Conservation (phyloP, 108 stramenopile species). For the Conticribra guillardii region DNA sequence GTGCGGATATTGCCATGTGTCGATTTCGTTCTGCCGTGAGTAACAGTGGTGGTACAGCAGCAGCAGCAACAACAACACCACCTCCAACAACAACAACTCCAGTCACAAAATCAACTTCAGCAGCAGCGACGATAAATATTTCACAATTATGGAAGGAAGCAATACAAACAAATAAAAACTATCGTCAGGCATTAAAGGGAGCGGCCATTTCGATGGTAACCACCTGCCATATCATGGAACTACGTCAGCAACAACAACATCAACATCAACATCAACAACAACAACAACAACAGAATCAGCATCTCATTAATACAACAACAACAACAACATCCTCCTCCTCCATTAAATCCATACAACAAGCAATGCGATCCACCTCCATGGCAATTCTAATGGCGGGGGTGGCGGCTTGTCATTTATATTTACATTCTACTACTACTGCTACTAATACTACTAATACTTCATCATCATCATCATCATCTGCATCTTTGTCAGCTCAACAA, state of each 20-base stretch:
- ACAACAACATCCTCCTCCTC: background rate
- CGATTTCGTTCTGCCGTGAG: slow-evolving; percentile 37
- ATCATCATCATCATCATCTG: too few species aligned
- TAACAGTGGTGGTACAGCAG: too few species aligned
- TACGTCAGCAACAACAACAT: background rate
- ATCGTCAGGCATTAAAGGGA: slow-evolving; percentile 23
- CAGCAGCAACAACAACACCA: too few species aligned
- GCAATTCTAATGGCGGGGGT: slow-evolving; percentile 46
- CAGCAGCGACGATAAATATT: too few species aligned
- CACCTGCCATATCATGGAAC: slow-evolving; percentile 2
- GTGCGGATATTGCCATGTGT: slow-evolving; percentile 50
- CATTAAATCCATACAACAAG: slow-evolving; percentile 5
- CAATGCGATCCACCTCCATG: slow-evolving; percentile 33
- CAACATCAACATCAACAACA: background rate
- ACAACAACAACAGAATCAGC: too few species aligned
- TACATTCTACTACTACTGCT: too few species aligned
- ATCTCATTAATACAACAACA: background rate
- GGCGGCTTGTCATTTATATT: slow-evolving; percentile 34
- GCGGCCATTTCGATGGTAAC: slow-evolving; percentile 31
- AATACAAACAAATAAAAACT: slow-evolving; percentile 23
- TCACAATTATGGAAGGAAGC: slow-evolving; percentile 26
- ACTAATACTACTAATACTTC: too few species aligned
- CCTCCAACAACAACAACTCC: too few species aligned
- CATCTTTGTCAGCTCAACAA: too few species aligned
- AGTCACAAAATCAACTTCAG: too few species aligned